A percentile compares a stretch with the other conserved stretches of the same genome.
These are phyloP conservation scores for Coemansia sp. DNA, from an alignment of 192 early-diverging fungal species.

Conservation along the genomic window DNA sequence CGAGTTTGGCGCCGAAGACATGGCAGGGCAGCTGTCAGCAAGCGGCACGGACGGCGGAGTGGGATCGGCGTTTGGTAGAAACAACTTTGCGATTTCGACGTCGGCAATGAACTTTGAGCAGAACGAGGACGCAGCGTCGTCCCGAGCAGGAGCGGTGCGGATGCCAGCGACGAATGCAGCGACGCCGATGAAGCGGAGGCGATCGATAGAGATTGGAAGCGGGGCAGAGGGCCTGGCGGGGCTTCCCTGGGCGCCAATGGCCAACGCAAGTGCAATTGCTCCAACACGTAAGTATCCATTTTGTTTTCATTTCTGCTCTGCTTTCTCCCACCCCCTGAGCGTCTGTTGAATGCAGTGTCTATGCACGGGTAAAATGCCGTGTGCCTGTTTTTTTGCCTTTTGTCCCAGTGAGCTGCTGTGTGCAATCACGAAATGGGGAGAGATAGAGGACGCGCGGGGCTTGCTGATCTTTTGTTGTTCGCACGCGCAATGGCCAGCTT, in stretches of 20 bases:
- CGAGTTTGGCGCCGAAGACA: slow-evolving; percentile 35
- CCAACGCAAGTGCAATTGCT: slow-evolving; percentile 36
- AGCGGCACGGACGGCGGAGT: slow-evolving; percentile 4
- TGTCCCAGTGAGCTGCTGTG: neutral
- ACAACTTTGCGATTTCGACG: slow-evolving; percentile 14
- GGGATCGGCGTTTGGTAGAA: slow-evolving; percentile 4
- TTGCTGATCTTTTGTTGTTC: neutral
- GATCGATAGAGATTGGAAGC: slow-evolving; percentile 33
- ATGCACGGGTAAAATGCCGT: slow-evolving; percentile 7
- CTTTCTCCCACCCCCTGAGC: neutral
- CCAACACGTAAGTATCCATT: slow-evolving; percentile 34
- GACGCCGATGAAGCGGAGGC: slow-evolving; percentile 29
- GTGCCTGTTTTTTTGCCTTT: neutral
- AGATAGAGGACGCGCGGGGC: neutral
- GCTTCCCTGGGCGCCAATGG: slow-evolving; percentile 39
- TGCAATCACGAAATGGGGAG: neutral
- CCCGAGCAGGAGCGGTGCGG: neutral
- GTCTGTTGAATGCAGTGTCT: neutral
- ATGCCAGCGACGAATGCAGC: neutral
- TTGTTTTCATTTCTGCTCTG: slow-evolving; percentile 4
- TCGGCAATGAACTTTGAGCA: slow-evolving; percentile 21
- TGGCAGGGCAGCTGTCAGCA: neutral
- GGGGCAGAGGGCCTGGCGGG: slow-evolving; percentile 45
- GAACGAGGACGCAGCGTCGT: neutral
- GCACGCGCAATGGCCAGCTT: neutral